Base-by-base conservation (phyloP, 352 stramenopile species). In the Pythium periplocum region DNA sequence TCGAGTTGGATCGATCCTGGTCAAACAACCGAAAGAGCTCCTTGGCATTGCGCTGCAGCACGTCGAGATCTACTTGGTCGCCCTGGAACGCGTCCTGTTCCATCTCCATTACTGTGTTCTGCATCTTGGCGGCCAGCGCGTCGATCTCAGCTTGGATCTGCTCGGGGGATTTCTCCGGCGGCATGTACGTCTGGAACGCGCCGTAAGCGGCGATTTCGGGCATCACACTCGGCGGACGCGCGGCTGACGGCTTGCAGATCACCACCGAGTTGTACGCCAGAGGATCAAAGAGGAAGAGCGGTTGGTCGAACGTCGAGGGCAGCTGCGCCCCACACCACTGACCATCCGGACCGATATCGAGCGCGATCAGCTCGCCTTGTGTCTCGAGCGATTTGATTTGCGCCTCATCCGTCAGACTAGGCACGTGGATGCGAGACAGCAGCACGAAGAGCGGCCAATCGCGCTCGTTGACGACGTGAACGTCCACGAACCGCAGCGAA, bases 11-110 rank as follows among this genome's bases (percentile, higher is more conserved):
- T 40, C 72, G 74, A 57, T 90, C 80, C 32, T 83, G 62, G 39
- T 90, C 80, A 49, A 90, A 90, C 49, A 90, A 72, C 8, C 60
- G 62, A 47, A 90, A 90, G 11, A 90, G 58, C 35, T 88, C 68
- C 0, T 68, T 67, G 5, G 77, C 80, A 50, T 74, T 82, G 11
- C 62, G 64, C 47, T 84, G 71, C 6, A 90, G 61, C 7, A 50
- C 33, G 17, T 67, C 57, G 8, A 74, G 55, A 51, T 66, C 55
- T 7, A 71, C 37, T 7, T 66, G 64, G 36, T 85, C 70, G 10
- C 66, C 57, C 50, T 69, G 55, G 0, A 84, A 48, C 26, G 71
- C 49, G 9, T 68, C 53, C 30, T 72, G 57, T 3, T 81, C 66
- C 32, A 83, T 64, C 10, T 83, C 73, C 66, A 85, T 79, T 6